These are phyloP conservation scores for Coccomyxa sp. DNA, from an alignment of 139 green algal species.

Conservation along the genomic window DNA sequence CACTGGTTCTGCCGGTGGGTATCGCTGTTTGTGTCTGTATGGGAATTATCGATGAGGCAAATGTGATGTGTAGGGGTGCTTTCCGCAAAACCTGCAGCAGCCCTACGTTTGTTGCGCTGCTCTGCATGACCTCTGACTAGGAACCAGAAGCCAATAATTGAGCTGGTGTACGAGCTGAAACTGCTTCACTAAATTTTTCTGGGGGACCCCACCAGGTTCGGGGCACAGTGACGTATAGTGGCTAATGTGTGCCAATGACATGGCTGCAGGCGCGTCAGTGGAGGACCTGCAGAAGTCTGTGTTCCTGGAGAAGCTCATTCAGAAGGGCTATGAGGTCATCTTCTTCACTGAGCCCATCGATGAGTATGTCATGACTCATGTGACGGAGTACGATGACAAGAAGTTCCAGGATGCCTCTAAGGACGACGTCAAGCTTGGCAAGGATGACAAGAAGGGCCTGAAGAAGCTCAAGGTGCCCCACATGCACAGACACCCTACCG, in stretches of 20 bases:
- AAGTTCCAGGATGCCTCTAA: constrained; percentile 92
- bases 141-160: too few species aligned
- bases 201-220: too few species aligned
- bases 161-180: too few species aligned
- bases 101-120: too few species aligned
- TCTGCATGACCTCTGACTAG: too few species aligned
- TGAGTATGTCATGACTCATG: constrained; percentile 93
- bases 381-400: constrained; percentile 92
- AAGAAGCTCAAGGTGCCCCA: constrained; percentile 53
- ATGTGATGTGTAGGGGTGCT: too few species aligned
- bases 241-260: not conserved
- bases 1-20: too few species aligned
- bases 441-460: constrained; percentile 77
- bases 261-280: constrained; percentile 40
- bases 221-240: too few species aligned
- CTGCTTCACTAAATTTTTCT: too few species aligned
- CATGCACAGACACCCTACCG: not conserved
- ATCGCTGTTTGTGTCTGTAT: too few species aligned
- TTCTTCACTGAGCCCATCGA: constrained; percentile 96
- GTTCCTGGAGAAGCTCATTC: constrained; percentile 97
- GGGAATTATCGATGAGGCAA: too few species aligned
- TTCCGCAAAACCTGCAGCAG: too few species aligned
- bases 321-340: constrained; percentile 95
- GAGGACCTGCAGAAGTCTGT: constrained; percentile 81
- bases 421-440: constrained; percentile 91